Conservation (phyloP, 495 filamentous ascomycete species). For the Cryomyces antarcticus region DNA sequence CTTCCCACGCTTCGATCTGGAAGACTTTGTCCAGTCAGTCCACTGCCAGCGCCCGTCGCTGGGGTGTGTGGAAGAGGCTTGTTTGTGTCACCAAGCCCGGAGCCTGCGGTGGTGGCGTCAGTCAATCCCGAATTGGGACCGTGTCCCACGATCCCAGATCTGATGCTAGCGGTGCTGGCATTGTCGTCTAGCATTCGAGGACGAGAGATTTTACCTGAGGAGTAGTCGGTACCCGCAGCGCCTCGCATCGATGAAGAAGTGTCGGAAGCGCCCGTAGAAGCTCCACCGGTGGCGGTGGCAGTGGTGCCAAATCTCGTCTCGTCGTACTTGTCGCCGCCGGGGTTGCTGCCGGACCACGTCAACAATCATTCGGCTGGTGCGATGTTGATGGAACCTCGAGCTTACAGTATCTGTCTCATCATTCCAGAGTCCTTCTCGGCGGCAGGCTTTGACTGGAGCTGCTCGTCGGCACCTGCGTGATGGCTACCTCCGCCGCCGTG, state of each 20-base stretch:
- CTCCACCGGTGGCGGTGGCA: not conserved
- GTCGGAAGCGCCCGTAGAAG: not conserved
- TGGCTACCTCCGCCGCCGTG: not conserved
- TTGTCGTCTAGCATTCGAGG: not conserved
- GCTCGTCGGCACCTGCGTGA: not conserved
- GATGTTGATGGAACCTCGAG: not conserved
- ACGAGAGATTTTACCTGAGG: not conserved
- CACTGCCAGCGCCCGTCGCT: not conserved
- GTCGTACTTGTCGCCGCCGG: not conserved
- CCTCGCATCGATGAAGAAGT: not conserved
- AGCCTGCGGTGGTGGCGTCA: not conserved
- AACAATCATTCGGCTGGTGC: not conserved
- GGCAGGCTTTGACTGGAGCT: not conserved
- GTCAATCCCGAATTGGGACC: not conserved
- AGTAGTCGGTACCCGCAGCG: not conserved
- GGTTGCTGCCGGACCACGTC: no score
- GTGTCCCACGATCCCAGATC: conserved; percentile 16
- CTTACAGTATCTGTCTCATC: not conserved
- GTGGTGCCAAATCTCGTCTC: not conserved
- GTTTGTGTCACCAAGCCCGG: not conserved
- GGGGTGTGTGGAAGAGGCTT: not conserved
- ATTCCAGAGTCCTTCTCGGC: not conserved
- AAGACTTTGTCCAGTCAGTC: not conserved
- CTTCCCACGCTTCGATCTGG: not conserved
- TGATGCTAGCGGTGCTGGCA: conserved; percentile 14